These are phyloP conservation scores for Coleophoma crateriformis DNA, from an alignment of 2,329 filamentous ascomycete species.

Conservation along the genomic window DNA sequence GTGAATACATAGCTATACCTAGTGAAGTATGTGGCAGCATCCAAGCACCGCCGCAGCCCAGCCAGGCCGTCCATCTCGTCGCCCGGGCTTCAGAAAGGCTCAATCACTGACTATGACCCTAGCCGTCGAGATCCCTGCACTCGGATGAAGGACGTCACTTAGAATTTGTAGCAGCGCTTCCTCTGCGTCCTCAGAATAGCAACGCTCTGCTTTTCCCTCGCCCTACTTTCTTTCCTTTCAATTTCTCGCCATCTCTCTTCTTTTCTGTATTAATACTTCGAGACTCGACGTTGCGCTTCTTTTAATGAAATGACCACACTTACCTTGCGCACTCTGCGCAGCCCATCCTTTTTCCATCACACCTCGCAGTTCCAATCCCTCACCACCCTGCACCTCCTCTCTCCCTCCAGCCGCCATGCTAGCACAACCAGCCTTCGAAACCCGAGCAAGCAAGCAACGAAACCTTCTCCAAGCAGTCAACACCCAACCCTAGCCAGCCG, in stretches of 20 bases:
- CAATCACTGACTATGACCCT: no score
- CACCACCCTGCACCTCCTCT: slow-evolving; percentile 29
- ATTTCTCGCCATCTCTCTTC: neutral
- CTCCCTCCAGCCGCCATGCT: slow-evolving; percentile 24
- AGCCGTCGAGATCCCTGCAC: no score
- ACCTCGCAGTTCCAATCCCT: slow-evolving; percentile 3
- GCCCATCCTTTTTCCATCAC: slow-evolving; percentile 9
- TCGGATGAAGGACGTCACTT: no score
- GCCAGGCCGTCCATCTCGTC: no score
- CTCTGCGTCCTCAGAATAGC: no score
- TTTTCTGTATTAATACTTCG: neutral
- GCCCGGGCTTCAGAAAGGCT: no score
- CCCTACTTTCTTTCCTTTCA: neutral
- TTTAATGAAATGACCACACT: slow-evolving; percentile 6
- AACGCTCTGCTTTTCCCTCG: no score
- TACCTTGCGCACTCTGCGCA: slow-evolving; percentile 19
- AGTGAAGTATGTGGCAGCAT: no score
- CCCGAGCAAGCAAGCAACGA: slow-evolving; percentile 12
- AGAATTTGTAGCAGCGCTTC: no score
- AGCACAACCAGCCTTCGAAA: slow-evolving; percentile 33
- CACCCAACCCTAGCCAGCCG: neutral
- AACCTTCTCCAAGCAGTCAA: neutral
- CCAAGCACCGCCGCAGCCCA: no score
- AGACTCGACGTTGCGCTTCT: neutral
- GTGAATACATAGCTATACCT: no score